Evolutionary conservation across 169 alveolate species (phyloP).

Genomic region (Eimeria zaria): DNA sequence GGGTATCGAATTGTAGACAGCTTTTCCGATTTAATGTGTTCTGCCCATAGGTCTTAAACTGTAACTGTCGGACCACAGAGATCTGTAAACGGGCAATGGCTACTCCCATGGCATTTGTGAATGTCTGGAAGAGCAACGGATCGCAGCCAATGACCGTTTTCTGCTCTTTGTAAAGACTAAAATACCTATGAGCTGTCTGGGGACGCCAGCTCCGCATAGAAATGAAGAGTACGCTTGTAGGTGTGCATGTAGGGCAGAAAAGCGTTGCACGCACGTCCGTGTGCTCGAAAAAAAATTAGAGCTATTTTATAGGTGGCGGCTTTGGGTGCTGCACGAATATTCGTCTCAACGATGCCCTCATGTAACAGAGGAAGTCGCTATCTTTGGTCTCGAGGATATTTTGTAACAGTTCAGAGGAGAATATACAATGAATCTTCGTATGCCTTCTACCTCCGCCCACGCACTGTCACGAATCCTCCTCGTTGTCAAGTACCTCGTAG

Average conservation of each 20-base stretch:
- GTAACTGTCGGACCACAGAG: not conserved
- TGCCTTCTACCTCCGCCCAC: not conserved
- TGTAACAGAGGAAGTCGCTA: not conserved
- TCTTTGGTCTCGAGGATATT: not conserved
- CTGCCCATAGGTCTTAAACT: too few relatives aligned
- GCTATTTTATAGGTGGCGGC: not conserved
- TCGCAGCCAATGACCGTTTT: not conserved
- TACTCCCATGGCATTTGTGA: not conserved
- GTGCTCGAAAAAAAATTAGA: not conserved
- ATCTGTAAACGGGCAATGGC: not conserved
- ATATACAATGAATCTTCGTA: not conserved
- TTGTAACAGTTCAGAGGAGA: not conserved
- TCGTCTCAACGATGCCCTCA: not conserved
- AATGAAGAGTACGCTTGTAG: not conserved
- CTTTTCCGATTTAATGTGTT: too few relatives aligned
- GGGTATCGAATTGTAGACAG: too few relatives aligned
- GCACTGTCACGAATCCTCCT: slow-evolving; percentile 26
- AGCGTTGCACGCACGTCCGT: not conserved
- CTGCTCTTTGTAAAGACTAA: not conserved
- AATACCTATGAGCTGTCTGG: not conserved
- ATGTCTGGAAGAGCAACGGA: not conserved
- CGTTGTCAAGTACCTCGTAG: slow-evolving; percentile 60
- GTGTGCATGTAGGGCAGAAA: not conserved
- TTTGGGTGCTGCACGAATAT: not conserved
- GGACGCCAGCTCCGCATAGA: not conserved